These are phyloP conservation scores for Saccharata proteae DNA, from an alignment of 2,329 filamentous ascomycete genomes.

Conservation along the genomic window DNA sequence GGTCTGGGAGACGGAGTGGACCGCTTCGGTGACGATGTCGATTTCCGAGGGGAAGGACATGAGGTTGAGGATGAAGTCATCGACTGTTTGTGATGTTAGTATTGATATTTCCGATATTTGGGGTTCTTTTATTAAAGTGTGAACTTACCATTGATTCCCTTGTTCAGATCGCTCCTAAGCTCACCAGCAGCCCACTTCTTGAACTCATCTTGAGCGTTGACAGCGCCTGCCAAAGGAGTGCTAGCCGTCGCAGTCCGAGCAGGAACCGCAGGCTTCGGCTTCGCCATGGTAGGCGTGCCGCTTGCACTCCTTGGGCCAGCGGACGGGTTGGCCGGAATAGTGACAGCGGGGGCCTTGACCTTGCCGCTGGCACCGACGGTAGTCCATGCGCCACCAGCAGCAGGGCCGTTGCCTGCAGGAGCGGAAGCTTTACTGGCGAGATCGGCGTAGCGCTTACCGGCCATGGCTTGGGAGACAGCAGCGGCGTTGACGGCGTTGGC, in stretches of 20 bases:
- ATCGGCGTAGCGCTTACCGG: constrained; percentile 85
- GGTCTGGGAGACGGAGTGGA: constrained; percentile 76
- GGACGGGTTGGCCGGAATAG: constrained; percentile 38
- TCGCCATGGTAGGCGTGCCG: constrained; percentile 27
- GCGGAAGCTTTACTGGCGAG: constrained; percentile 61
- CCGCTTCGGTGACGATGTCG: constrained; percentile 76
- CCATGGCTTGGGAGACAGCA: constrained; percentile 11
- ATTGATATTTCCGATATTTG: neutral
- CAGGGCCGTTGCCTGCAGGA: constrained; percentile 28
- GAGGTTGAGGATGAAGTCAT: constrained; percentile 68
- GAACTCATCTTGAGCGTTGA: constrained; percentile 77
- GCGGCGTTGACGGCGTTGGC: constrained; percentile 25
- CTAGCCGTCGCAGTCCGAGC: constrained; percentile 30
- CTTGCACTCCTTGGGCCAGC: constrained; percentile 36
- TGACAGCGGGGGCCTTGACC: constrained; percentile 59
- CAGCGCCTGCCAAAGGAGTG: constrained; percentile 35
- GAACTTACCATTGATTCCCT: constrained; percentile 51
- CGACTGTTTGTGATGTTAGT: constrained; percentile 41
- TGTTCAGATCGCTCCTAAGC: constrained; percentile 60
- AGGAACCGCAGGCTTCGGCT: constrained; percentile 43
- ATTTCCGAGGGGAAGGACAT: constrained; percentile 64
- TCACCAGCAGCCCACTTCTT: constrained; percentile 81
- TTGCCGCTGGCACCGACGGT: constrained; percentile 93
- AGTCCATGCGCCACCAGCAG: constrained; percentile 61
- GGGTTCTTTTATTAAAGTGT: constrained; percentile 6